A percentile compares a stretch with the other conserved stretches of the same genome.
Evolutionary conservation across 2,329 filamentous ascomycete genomes (phyloP).

Genomic region (Bipolaris gigantea): DNA sequence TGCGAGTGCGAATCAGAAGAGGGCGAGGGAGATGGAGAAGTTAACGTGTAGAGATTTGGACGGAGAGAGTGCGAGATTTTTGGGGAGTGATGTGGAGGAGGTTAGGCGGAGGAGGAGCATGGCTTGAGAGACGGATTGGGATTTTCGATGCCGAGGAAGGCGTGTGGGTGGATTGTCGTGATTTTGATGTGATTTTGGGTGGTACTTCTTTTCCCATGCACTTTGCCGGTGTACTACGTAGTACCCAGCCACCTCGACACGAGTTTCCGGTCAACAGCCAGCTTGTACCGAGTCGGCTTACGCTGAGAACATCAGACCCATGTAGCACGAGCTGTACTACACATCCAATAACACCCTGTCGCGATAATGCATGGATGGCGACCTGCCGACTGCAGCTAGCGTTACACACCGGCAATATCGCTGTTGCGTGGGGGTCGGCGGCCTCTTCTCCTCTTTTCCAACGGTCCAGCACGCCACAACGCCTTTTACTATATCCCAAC

Average conservation of each 20-base stretch:
- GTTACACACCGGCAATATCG: neutral
- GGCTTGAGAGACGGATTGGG: neutral
- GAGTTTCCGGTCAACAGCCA: too few species aligned
- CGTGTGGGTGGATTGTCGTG: neutral
- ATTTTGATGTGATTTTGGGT: neutral
- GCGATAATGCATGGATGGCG: neutral
- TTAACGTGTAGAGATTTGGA: slow-evolving; percentile 8
- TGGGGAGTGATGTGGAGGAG: slow-evolving; percentile 15
- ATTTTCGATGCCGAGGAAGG: neutral
- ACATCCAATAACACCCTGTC: neutral
- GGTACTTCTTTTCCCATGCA: neutral
- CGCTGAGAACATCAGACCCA: neutral
- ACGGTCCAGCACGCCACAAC: neutral
- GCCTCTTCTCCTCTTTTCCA: slow-evolving; percentile 8
- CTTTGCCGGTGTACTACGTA: neutral
- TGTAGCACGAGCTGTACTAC: neutral
- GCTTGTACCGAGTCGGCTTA: neutral
- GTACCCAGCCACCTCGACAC: too few species aligned
- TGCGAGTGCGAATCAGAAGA: slow-evolving; percentile 19
- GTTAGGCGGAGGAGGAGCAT: slow-evolving; percentile 6
- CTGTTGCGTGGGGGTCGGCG: neutral
- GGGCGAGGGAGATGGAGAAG: slow-evolving; percentile 11
- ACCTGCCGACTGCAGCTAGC: slow-evolving; percentile 6
- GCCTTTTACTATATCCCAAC: neutral
- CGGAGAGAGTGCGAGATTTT: slow-evolving; percentile 11